These are phyloP conservation scores for Punctularia strigosozonata DNA, from an alignment of 768 basidiomycete species.

Conservation along the genomic window DNA sequence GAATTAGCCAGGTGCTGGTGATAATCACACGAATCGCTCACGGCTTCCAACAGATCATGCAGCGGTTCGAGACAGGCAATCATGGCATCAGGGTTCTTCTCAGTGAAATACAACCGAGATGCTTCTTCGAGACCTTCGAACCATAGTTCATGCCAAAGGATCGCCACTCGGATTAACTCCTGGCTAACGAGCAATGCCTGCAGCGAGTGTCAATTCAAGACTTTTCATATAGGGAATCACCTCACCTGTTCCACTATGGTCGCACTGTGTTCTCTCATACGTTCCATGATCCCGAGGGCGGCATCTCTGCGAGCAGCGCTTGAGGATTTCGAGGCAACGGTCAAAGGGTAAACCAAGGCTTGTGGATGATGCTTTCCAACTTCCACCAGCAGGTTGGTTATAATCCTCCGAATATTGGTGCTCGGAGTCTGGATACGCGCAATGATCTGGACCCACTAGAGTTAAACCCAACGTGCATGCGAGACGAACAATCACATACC, in stretches of 20 bases:
- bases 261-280: slow-evolving; percentile 87
- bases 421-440: slow-evolving; percentile 96
- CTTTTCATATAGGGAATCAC: too few relatives aligned
- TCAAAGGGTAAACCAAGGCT: slow-evolving; percentile 90
- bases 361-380: slow-evolving; percentile 97
- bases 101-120: slow-evolving; percentile 90
- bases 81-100: slow-evolving; percentile 96
- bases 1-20: neutral
- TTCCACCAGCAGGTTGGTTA: slow-evolving; percentile 78
- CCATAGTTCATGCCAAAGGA: slow-evolving; percentile 98
- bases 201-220: too few relatives aligned
- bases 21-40: slow-evolving; percentile 24
- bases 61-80: slow-evolving; percentile 85
- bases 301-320: slow-evolving; percentile 72
- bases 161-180: slow-evolving; percentile 93
- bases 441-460: slow-evolving; percentile 57
- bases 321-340: slow-evolving; percentile 94
- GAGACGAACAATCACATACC: slow-evolving; percentile 29
- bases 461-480: neutral
- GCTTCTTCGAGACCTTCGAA: slow-evolving; percentile 98
- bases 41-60: slow-evolving; percentile 85
- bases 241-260: slow-evolving; percentile 74
- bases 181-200: slow-evolving; percentile 82
- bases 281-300: slow-evolving; percentile 79
- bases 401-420: slow-evolving; percentile 74